These are phyloP conservation scores for Fusarium falciforme DNA, from an alignment of 2,329 filamentous ascomycete species.

Conservation along the genomic window DNA sequence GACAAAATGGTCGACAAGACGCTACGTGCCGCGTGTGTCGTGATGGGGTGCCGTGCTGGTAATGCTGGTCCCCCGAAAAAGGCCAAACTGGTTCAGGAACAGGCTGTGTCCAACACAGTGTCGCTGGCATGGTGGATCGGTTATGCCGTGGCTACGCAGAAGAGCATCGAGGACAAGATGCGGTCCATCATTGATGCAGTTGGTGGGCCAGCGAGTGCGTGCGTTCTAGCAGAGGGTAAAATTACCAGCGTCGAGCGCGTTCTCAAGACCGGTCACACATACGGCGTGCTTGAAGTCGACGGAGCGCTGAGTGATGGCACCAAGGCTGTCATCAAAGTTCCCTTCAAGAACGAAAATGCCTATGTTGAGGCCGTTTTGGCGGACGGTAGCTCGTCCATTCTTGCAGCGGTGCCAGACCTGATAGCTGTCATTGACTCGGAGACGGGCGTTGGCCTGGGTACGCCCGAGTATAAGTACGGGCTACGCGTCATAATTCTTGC, in stretches of 20 bases:
- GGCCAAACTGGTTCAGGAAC: constrained; percentile 45
- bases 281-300: constrained; percentile 55
- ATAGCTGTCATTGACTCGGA: constrained; percentile 53
- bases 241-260: constrained; percentile 51
- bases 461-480: constrained; percentile 51
- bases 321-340: constrained; percentile 40
- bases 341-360: constrained; percentile 60
- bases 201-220: constrained; percentile 46
- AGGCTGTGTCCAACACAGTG: constrained; percentile 49
- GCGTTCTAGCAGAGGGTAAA: constrained; percentile 43
- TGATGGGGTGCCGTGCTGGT: constrained; percentile 50
- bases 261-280: constrained; percentile 57
- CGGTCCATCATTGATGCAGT: constrained; percentile 52
- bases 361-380: neutral
- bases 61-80: constrained; percentile 47
- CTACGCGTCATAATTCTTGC: constrained; percentile 58
- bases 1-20: constrained; percentile 39
- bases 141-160: constrained; percentile 51
- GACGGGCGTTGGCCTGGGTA: constrained; percentile 52
- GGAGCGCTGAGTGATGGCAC: constrained; percentile 44
- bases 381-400: constrained; percentile 33
- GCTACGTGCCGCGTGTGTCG: constrained; percentile 6
- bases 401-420: constrained; percentile 56
- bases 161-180: constrained; percentile 55
- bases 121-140: constrained; percentile 60